phyloP scores from a whole-genome alignment of 1,284 basidiomycete species.

The Earliella scabrosa region DNA sequence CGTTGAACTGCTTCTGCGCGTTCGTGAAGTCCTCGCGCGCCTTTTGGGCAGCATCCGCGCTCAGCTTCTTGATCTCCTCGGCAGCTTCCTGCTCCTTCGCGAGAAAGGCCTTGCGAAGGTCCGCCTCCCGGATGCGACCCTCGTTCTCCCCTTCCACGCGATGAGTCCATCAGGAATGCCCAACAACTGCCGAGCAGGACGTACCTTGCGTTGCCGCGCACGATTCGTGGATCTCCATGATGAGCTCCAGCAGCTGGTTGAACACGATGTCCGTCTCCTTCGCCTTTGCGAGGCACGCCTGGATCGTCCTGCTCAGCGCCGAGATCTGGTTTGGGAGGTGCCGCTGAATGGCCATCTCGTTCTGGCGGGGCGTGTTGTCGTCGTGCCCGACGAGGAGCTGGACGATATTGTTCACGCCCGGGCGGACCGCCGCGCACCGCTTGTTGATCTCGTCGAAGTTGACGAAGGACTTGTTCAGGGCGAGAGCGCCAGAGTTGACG shows the following conservation, averaged over 20 bases:
- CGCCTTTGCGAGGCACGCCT: constrained; percentile 13
- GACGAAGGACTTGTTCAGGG: constrained; percentile 14
- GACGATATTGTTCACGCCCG: constrained; percentile 15
- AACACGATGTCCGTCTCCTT: constrained; percentile 13
- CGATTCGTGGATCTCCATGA: constrained; percentile 14
- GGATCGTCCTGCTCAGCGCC: constrained; percentile 6
- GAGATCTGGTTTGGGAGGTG: constrained; percentile 12
- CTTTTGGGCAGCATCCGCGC: not conserved
- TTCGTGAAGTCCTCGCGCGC: constrained; percentile 8
- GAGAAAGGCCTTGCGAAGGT: constrained; percentile 2
- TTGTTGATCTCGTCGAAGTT: constrained; percentile 20
- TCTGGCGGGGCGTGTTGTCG: constrained; percentile 12
- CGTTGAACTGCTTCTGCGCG: constrained; percentile 2
- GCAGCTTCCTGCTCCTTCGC: constrained; percentile 6
- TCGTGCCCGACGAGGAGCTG: constrained; percentile 13
- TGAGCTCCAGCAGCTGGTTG: constrained; percentile 7
- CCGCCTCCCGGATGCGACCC: not conserved
- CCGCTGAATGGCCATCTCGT: constrained; percentile 11
- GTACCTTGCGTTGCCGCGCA: constrained; percentile 10
- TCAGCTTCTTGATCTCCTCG: constrained; percentile 6
- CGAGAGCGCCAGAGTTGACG: constrained; percentile 11
- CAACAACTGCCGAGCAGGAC: not conserved
- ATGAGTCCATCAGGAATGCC: not conserved
- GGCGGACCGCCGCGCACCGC: constrained; percentile 10
- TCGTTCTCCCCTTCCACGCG: constrained; percentile 8